These are phyloP conservation scores for Aureobasidium sp. DNA, from an alignment of 2,329 filamentous ascomycete genomes.

Conservation along the genomic window DNA sequence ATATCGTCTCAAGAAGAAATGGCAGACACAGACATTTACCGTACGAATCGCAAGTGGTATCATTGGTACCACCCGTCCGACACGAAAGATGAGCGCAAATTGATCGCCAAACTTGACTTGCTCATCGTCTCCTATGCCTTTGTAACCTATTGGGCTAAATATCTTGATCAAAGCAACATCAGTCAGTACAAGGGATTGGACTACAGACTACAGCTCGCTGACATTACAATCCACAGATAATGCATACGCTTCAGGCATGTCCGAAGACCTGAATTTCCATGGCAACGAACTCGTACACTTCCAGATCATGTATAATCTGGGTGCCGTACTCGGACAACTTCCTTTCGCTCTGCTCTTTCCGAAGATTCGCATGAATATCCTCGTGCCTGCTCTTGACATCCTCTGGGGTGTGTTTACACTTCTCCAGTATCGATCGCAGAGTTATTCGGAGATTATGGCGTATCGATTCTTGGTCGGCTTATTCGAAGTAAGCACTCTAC, in stretches of 20 bases:
- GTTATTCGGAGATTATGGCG: constrained; percentile 39
- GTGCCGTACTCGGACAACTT: constrained; percentile 57
- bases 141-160: constrained; percentile 62
- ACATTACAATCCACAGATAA: constrained; percentile 45
- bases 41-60: constrained; percentile 23
- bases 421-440: constrained; percentile 56
- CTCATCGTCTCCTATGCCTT: constrained; percentile 64
- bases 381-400: constrained; percentile 55
- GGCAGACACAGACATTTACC: neutral
- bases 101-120: constrained; percentile 63
- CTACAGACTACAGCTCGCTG: neutral
- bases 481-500: constrained; percentile 18
- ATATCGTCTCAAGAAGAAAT: neutral
- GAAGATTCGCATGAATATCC: constrained; percentile 50
- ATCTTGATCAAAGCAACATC: constrained; percentile 62
- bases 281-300: constrained; percentile 63
- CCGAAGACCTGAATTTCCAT: constrained; percentile 56
- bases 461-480: constrained; percentile 25
- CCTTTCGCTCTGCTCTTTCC: constrained; percentile 59
- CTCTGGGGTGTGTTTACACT: constrained; percentile 64
- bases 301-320: constrained; percentile 59
- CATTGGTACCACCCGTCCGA: constrained; percentile 58
- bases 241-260: constrained; percentile 62
- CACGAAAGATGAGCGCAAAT: constrained; percentile 53
- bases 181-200: constrained; percentile 41